phyloP scores from a whole-genome alignment of 805 yeast species.

The baker's yeast (Saccharomyces cerevisiae) region DNA sequence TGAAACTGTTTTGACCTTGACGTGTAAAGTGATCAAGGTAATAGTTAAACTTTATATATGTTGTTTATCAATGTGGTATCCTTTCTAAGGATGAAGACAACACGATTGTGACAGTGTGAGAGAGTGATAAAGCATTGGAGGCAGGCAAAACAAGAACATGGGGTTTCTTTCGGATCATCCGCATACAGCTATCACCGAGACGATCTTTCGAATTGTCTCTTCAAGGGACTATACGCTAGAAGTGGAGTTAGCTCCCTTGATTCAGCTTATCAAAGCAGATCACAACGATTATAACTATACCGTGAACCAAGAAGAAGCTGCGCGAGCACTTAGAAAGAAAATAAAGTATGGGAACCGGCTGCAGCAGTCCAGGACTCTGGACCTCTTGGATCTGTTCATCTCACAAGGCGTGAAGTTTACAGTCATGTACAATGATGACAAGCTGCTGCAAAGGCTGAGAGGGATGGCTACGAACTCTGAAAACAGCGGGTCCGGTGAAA shows the following conservation, averaged over 20 bases:
- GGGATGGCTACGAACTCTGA: constrained; percentile 14
- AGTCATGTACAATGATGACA: constrained; percentile 56
- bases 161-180: constrained; percentile 53
- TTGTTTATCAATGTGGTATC: constrained; percentile 27
- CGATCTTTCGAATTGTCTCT: constrained; percentile 43
- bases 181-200: constrained; percentile 63
- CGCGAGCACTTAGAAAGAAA: constrained; percentile 81
- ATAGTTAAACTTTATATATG: constrained; percentile 28
- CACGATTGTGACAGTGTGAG: not conserved
- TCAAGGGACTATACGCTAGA: constrained; percentile 28
- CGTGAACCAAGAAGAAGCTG: constrained; percentile 59
- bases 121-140: not conserved
- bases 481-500: constrained; percentile 29
- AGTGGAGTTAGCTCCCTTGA: constrained; percentile 29
- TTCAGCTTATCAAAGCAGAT: constrained; percentile 25
- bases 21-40: constrained; percentile 45
- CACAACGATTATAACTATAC: constrained; percentile 14
- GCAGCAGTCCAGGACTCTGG: constrained; percentile 65
- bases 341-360: constrained; percentile 70
- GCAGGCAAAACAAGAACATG: constrained; percentile 29
- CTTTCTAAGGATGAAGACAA: constrained; percentile 16
- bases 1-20: constrained; percentile 7
- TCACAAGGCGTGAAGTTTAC: constrained; percentile 29
- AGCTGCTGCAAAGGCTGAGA: constrained; percentile 55
- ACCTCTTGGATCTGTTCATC: constrained; percentile 48